phyloP scores from a whole-genome alignment of 345 rosid species.

The Pistacia vera region DNA sequence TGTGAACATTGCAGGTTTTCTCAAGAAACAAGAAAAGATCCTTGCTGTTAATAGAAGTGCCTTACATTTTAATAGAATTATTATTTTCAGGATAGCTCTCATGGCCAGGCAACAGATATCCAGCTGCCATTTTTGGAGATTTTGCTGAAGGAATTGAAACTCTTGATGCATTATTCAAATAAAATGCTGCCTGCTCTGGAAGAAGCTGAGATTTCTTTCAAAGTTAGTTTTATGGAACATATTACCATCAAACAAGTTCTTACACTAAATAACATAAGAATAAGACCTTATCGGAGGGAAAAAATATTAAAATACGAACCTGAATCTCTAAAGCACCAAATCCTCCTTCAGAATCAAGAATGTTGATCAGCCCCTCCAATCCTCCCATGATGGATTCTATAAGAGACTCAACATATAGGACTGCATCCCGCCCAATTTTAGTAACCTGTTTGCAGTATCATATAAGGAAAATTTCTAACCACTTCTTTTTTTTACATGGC shows the following conservation, averaged over 20 bases:
- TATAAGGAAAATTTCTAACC: slow-evolving; percentile 10
- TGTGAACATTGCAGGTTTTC: slow-evolving; percentile 7
- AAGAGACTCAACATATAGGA: slow-evolving; percentile 94
- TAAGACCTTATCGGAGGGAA: neutral
- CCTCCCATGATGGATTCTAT: slow-evolving; percentile 99
- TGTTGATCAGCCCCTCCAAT: slow-evolving; percentile 94
- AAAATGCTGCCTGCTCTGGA: slow-evolving; percentile 96
- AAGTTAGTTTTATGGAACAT: slow-evolving; percentile 26
- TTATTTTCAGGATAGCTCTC: slow-evolving; percentile 96
- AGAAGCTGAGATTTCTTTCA: slow-evolving; percentile 69
- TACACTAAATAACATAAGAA: slow-evolving; percentile 21
- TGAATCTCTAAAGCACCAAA: slow-evolving; percentile 96
- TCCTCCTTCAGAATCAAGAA: slow-evolving; percentile 99
- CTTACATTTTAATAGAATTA: slow-evolving; percentile 89
- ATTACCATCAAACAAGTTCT: slow-evolving; percentile 5
- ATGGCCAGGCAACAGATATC: slow-evolving; percentile 88
- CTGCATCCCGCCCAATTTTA: slow-evolving; percentile 94
- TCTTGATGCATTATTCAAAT: slow-evolving; percentile 75
- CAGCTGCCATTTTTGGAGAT: slow-evolving; percentile 73
- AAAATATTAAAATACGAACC: slow-evolving; percentile 39
- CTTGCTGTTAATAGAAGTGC: neutral
- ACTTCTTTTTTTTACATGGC: neutral
- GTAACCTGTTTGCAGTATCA: slow-evolving; percentile 64
- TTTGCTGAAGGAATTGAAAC: slow-evolving; percentile 64
- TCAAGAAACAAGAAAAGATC: slow-evolving; percentile 2